Percentiles rank a stretch among this genome's conserved stretches.
Evolutionary conservation across 345 rosid genomes (phyloP).

Genomic region (Zanthoxylum bungeanum): DNA sequence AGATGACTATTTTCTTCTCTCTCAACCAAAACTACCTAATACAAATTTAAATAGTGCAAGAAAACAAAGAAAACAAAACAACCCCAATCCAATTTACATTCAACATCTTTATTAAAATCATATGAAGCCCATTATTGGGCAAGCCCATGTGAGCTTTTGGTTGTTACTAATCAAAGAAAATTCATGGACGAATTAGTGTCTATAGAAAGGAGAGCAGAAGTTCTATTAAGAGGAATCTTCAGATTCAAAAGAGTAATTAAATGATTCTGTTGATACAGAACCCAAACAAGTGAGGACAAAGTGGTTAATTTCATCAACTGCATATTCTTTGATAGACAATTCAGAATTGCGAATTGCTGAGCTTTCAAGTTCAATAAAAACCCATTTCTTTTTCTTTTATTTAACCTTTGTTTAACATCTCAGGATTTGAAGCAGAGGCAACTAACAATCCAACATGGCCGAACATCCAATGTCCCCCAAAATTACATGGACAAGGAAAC

Average conservation of each 20-base stretch:
- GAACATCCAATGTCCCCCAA: constrained; percentile 19
- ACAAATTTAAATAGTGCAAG: constrained; percentile 40
- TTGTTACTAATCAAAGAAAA: constrained; percentile 7
- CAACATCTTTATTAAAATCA: constrained; percentile 4
- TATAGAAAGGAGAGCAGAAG: too few species aligned
- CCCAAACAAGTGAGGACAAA: constrained; percentile 39
- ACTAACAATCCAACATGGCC: not conserved
- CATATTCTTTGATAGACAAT: constrained; percentile 16
- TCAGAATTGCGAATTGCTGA: constrained; percentile 7
- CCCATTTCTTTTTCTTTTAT: not conserved
- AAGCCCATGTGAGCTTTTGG: constrained; percentile 33
- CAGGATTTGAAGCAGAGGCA: constrained; percentile 20
- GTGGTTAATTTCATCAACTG: constrained; percentile 18
- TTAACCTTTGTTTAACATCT: constrained; percentile 30
- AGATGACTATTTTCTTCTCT: not conserved
- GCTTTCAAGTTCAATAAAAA: constrained; percentile 14
- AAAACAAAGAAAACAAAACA: constrained; percentile 40
- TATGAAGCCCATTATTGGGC: constrained; percentile 14
- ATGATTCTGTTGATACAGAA: constrained; percentile 20
- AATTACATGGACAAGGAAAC: constrained; percentile 21
- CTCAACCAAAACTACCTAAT: constrained; percentile 47
- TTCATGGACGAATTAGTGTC: constrained; percentile 7
- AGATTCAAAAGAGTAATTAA: not conserved
- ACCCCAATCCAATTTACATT: constrained; percentile 18
- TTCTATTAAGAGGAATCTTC: constrained; percentile 18